phyloP scores from a whole-genome alignment of 805 yeast genomes.

The Candida ulmi region DNA sequence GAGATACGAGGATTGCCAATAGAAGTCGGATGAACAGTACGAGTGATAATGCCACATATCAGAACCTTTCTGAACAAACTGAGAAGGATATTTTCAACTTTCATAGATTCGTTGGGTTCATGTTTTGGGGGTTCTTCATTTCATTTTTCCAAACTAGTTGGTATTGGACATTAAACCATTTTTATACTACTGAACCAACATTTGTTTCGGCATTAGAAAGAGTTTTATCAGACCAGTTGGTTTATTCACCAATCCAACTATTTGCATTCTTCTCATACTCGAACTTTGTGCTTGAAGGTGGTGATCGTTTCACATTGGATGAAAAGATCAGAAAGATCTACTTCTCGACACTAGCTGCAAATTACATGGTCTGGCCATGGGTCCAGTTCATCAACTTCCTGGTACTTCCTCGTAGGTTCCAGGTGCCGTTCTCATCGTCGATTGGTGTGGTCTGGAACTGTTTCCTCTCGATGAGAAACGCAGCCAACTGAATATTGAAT shows the following conservation, averaged over 20 bases:
- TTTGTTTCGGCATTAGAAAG: slow-evolving; percentile 79
- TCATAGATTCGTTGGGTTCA: slow-evolving; percentile 68
- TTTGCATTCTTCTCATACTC: slow-evolving; percentile 80
- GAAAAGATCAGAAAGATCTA: slow-evolving; percentile 63
- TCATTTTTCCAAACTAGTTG: slow-evolving; percentile 84
- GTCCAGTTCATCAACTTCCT: slow-evolving; percentile 74
- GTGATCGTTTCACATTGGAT: slow-evolving; percentile 57
- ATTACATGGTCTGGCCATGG: slow-evolving; percentile 76
- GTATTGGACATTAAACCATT: slow-evolving; percentile 75
- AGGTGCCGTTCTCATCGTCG: slow-evolving; percentile 88
- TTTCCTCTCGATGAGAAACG: slow-evolving; percentile 76
- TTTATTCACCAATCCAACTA: slow-evolving; percentile 83
- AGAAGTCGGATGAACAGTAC: slow-evolving; percentile 26
- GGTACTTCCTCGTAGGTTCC: slow-evolving; percentile 63
- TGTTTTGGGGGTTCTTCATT: slow-evolving; percentile 81
- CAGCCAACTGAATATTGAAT: slow-evolving; percentile 26
- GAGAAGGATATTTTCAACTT: slow-evolving; percentile 46
- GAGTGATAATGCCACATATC: slow-evolving; percentile 20
- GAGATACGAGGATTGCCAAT: slow-evolving; percentile 20
- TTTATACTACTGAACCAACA: slow-evolving; percentile 78
- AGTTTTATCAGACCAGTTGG: slow-evolving; percentile 83
- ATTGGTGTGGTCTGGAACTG: slow-evolving; percentile 94
- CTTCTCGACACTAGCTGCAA: slow-evolving; percentile 59
- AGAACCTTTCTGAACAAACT: slow-evolving; percentile 24
- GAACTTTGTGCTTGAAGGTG: slow-evolving; percentile 73